These are phyloP conservation scores for Talaromyces ruber DNA, from an alignment of 495 filamentous ascomycete genomes.

Conservation along the genomic window DNA sequence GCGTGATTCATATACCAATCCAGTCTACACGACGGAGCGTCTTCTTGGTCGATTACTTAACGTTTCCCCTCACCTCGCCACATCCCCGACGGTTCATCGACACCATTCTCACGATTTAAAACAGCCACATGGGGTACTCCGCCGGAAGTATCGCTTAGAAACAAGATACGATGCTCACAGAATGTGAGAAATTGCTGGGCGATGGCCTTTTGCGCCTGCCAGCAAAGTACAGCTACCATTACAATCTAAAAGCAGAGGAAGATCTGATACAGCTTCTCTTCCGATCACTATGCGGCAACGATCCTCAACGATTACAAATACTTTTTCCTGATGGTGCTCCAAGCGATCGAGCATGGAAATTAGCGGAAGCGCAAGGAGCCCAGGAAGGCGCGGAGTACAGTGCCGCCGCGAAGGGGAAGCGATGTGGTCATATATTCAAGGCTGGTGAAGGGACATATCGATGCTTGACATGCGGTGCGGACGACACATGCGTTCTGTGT, in stretches of 20 bases:
- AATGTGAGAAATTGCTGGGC: slow-evolving; percentile 74
- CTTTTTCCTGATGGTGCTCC: slow-evolving; percentile 75
- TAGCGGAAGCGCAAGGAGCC: slow-evolving; percentile 82
- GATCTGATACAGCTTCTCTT: slow-evolving; percentile 74
- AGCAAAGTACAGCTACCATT: slow-evolving; percentile 57
- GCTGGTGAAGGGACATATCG: slow-evolving; percentile 85
- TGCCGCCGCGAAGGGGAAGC: slow-evolving; percentile 80
- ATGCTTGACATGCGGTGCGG: slow-evolving; percentile 84
- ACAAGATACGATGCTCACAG: slow-evolving; percentile 44
- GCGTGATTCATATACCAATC: neutral
- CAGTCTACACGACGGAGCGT: neutral
- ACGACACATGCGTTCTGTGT: slow-evolving; percentile 82
- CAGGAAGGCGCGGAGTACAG: slow-evolving; percentile 92
- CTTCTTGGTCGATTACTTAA: neutral
- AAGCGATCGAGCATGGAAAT: slow-evolving; percentile 51
- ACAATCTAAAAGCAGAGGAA: slow-evolving; percentile 56
- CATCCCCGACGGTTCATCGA: neutral
- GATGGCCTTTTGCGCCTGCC: slow-evolving; percentile 65
- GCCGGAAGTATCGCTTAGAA: neutral
- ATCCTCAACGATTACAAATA: slow-evolving; percentile 58
- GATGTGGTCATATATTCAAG: slow-evolving; percentile 97
- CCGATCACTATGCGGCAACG: slow-evolving; percentile 68
- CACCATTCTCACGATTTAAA: neutral
- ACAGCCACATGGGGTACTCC: neutral
- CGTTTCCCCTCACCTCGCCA: neutral